phyloP scores from a whole-genome alignment of 371 early-diverging fungal genomes.

The Apophysomyces trapeziformis region DNA sequence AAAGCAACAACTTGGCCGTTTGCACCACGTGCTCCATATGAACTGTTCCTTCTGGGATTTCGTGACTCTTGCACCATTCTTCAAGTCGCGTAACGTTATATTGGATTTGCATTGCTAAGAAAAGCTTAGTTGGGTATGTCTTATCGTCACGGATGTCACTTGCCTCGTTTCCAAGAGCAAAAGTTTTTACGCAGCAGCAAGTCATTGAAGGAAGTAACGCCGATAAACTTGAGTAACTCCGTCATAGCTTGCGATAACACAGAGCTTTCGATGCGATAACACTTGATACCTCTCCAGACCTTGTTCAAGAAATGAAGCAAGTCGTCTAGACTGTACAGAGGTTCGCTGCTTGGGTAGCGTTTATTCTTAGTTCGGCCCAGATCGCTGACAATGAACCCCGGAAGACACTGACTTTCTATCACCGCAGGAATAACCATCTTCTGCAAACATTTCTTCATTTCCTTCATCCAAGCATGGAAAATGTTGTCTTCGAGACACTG shows the following conservation, averaged over 20 bases:
- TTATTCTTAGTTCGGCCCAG: constrained; percentile 81
- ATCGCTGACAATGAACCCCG: constrained; percentile 87
- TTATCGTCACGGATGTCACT: neutral
- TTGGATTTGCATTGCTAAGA: constrained; percentile 90
- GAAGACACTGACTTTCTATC: constrained; percentile 86
- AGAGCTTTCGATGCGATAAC: constrained; percentile 88
- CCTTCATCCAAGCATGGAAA: constrained; percentile 86
- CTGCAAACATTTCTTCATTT: constrained; percentile 85
- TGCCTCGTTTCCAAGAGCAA: constrained; percentile 81
- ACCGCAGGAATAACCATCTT: constrained; percentile 93
- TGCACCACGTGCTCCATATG: constrained; percentile 94
- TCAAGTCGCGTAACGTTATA: constrained; percentile 95
- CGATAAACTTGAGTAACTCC: constrained; percentile 87
- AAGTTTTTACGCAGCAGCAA: constrained; percentile 86
- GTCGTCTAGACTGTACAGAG: constrained; percentile 84
- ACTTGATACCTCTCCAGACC: constrained; percentile 87
- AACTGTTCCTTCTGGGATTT: constrained; percentile 88
- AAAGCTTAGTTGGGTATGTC: neutral
- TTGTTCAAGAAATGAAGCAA: constrained; percentile 86
- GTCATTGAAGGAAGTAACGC: constrained; percentile 91
- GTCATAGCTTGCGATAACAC: constrained; percentile 77
- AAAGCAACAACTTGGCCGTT: constrained; percentile 91
- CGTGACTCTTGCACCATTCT: constrained; percentile 97
- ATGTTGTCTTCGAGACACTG: constrained; percentile 66
- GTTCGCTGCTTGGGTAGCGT: constrained; percentile 64